Conservation (phyloP, 306 rosid genomes). For the Trifolium fragiferum region DNA sequence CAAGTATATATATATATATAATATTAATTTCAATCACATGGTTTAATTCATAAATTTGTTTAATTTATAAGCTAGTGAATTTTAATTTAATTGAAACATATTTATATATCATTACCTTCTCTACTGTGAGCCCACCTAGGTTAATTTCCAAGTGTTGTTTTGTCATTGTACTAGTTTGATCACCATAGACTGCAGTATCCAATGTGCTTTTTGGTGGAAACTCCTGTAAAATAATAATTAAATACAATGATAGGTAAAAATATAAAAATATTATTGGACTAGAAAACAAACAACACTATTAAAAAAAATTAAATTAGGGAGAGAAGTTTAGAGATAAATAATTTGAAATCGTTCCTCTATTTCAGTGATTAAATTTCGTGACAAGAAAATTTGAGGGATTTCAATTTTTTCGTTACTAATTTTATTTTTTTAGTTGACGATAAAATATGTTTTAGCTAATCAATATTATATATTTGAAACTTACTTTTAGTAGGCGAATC, state of each 20-base stretch:
- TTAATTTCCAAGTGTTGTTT: slow-evolving; percentile 11
- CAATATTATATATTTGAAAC: background rate
- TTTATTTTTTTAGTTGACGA: background rate
- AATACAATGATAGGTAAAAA: background rate
- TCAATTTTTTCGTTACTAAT: too few relatives aligned
- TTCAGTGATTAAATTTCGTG: too few relatives aligned
- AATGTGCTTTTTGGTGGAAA: slow-evolving; percentile 20
- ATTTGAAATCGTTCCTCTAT: too few relatives aligned
- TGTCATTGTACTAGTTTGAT: background rate
- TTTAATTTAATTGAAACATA: background rate
- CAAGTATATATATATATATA: background rate
- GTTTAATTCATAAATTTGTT: background rate
- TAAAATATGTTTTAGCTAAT: background rate
- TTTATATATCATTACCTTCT: background rate
- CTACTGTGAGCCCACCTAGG: background rate
- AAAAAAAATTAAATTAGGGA: background rate
- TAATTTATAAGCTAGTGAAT: background rate
- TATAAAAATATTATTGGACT: background rate
- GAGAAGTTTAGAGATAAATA: too few relatives aligned
- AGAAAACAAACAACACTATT: too few relatives aligned
- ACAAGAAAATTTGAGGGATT: too few relatives aligned
- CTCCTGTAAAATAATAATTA: background rate
- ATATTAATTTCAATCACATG: background rate
- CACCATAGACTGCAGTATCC: background rate
- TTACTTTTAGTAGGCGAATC: slow-evolving; percentile 48